Percentiles rank a stretch among this genome's conserved stretches.
These are phyloP conservation scores for Hydnum rufescens DNA, from an alignment of 768 basidiomycete species.

Conservation along the genomic window DNA sequence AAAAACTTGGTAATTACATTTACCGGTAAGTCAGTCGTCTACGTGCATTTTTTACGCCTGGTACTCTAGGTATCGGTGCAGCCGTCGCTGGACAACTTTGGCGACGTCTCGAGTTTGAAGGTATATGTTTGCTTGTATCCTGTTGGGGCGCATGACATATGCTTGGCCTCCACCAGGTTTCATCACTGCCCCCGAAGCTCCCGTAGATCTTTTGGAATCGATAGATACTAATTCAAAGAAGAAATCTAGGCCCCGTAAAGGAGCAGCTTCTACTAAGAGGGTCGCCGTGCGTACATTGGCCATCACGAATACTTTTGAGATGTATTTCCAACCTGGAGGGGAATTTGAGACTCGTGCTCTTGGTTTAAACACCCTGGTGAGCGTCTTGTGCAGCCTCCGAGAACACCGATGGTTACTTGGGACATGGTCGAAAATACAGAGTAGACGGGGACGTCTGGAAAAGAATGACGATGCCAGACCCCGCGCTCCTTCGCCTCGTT, in stretches of 20 bases:
- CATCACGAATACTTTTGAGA: neutral
- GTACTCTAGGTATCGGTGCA: slow-evolving; percentile 1
- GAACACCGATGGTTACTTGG: neutral
- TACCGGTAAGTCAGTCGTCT: neutral
- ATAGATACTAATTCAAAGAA: slow-evolving; percentile 3
- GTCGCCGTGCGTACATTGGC: slow-evolving; percentile 1
- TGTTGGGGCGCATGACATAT: neutral
- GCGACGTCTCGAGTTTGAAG: slow-evolving; percentile 8
- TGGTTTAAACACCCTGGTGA: neutral
- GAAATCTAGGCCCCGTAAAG: slow-evolving; percentile 4
- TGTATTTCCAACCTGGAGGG: slow-evolving; percentile 10
- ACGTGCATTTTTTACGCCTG: neutral
- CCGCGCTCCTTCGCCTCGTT: no score
- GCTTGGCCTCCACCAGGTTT: slow-evolving; percentile 4
- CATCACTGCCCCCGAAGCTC: slow-evolving; percentile 2
- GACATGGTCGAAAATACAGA: no score
- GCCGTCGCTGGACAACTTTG: slow-evolving; percentile 7
- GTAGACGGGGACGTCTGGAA: no score
- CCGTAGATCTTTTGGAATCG: neutral
- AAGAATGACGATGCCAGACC: no score
- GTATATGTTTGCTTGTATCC: neutral
- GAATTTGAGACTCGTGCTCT: slow-evolving; percentile 2
- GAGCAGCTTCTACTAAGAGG: slow-evolving; percentile 1
- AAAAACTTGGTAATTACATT: neutral
- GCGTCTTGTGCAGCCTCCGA: neutral